These are phyloP conservation scores for Telfairia occidentalis DNA, from an alignment of 331 rosid genomes.

Conservation along the genomic window DNA sequence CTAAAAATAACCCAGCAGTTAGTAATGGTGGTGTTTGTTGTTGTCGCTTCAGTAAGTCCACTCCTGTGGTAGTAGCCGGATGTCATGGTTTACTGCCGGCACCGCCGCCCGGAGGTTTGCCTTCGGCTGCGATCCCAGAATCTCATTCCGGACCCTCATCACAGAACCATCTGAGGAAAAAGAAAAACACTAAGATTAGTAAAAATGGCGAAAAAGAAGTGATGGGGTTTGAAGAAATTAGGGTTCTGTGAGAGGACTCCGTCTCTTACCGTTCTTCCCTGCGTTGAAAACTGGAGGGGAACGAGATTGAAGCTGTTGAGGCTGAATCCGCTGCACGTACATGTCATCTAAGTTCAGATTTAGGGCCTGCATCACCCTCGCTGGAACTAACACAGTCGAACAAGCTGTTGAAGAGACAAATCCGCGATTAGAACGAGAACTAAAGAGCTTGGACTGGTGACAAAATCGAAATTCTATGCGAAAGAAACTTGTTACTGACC, in stretches of 20 bases:
- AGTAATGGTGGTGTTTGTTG: background rate
- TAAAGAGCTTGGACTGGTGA: background rate
- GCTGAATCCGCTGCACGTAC: conserved; percentile 21
- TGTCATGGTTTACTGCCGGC: conserved; percentile 33
- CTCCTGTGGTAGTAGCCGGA: conserved; percentile 74
- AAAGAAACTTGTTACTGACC: conserved; percentile 18
- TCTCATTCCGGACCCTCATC: conserved; percentile 15
- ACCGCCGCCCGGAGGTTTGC: conserved; percentile 20
- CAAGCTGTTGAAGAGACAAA: conserved; percentile 27
- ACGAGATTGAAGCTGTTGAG: conserved; percentile 30
- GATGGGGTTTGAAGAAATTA: background rate
- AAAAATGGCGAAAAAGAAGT: background rate
- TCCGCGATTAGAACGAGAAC: background rate
- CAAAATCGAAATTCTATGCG: background rate
- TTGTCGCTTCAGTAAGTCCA: conserved; percentile 55
- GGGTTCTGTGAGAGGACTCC: background rate
- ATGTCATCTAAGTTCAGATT: conserved; percentile 54
- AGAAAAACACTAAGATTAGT: background rate
- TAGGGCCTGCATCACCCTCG: conserved; percentile 68
- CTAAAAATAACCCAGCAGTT: conserved; percentile 2
- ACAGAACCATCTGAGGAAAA: conserved; percentile 20
- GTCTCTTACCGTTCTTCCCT: conserved; percentile 28
- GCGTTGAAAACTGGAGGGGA: conserved; percentile 21
- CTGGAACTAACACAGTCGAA: conserved; percentile 61
- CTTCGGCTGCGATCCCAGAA: conserved; percentile 26